A percentile compares a stretch with the other conserved stretches of the same genome.
Evolutionary conservation across 2,329 filamentous ascomycete species (phyloP).

Genomic region (Sordariomycetes sp.): DNA sequence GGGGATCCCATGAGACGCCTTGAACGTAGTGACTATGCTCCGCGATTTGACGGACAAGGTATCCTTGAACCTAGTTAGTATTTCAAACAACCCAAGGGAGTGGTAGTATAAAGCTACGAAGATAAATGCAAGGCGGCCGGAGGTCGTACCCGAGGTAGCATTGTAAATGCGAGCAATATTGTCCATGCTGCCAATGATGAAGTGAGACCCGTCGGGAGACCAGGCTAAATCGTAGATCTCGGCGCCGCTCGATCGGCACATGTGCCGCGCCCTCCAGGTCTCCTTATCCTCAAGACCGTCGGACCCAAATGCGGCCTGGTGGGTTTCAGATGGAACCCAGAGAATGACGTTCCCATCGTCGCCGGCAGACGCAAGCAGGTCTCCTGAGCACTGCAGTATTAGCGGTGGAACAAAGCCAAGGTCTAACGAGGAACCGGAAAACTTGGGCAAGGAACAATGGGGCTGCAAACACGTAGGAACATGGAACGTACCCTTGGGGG

Average conservation of each 20-base stretch:
- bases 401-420: not conserved
- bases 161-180: slow-evolving; percentile 97
- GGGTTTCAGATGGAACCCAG: slow-evolving; percentile 80
- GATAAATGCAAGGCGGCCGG: not conserved
- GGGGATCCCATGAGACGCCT: slow-evolving; percentile 93
- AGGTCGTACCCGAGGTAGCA: slow-evolving; percentile 61
- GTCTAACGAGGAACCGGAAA: not conserved
- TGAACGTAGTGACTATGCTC: slow-evolving; percentile 98
- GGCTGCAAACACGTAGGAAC: not conserved
- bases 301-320: slow-evolving; percentile 60
- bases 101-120: slow-evolving; percentile 1
- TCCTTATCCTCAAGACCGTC: slow-evolving; percentile 88
- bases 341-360: slow-evolving; percentile 96
- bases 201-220: slow-evolving; percentile 93
- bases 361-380: slow-evolving; percentile 85
- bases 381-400: slow-evolving; percentile 40
- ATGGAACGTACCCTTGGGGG: slow-evolving; percentile 61
- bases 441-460: not conserved
- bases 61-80: slow-evolving; percentile 22
- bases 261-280: slow-evolving; percentile 91
- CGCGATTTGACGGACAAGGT: slow-evolving; percentile 78
- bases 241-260: slow-evolving; percentile 88
- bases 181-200: slow-evolving; percentile 99
- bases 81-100: not conserved
- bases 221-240: slow-evolving; percentile 98